Evolutionary conservation across 768 basidiomycete genomes (phyloP), one percentile per base, ranked within the genome.

Genomic region (Mycena pura): DNA sequence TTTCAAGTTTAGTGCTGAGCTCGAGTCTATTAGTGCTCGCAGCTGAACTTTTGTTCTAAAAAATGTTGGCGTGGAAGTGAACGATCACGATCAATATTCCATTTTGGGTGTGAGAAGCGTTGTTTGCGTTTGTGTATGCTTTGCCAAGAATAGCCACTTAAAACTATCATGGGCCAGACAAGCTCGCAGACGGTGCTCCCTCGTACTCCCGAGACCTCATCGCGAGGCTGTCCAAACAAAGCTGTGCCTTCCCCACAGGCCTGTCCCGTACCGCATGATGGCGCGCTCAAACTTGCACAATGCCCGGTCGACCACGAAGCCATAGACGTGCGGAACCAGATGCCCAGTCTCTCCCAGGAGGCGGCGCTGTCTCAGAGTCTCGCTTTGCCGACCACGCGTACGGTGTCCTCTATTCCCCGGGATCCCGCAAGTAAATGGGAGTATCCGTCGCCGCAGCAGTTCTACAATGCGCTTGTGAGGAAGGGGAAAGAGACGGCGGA

Each of bases 401-500:
- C 84, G 6, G 81, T 83, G 48, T 96, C 95, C 0, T 89, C 94
- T 3, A 99, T 99, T 70, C 95, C 94, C 6, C 88, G 95, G 48
- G 79, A 87, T 56, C 67, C 69, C 4, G 71, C 74, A 1, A 73
- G 70, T 11, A 84, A 80, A 44, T 98, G 96, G 96, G 95, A 97
- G 72, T 99, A 99, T 75, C 96, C 96, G 3, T 94, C 91, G 2
- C 94, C 96, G 10, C 96, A 99, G 75, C 96, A 98, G 73, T 98
- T 99, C 72, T 96, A 98, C 75, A 99, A 99, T 74, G 96, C 96
- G 0, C 83, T 99, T 14, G 93, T 93, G 10, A 80, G 95, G 63
- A 99, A 99, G 72, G 97, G 97, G 3, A 95, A 92, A 92, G 95
- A 96, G 75, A 96, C 97, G 2, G 95, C 95, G 0, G 95, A 96